Conservation (phyloP, 23 red algal genomes). For the Gracilaria domingensis region DNA sequence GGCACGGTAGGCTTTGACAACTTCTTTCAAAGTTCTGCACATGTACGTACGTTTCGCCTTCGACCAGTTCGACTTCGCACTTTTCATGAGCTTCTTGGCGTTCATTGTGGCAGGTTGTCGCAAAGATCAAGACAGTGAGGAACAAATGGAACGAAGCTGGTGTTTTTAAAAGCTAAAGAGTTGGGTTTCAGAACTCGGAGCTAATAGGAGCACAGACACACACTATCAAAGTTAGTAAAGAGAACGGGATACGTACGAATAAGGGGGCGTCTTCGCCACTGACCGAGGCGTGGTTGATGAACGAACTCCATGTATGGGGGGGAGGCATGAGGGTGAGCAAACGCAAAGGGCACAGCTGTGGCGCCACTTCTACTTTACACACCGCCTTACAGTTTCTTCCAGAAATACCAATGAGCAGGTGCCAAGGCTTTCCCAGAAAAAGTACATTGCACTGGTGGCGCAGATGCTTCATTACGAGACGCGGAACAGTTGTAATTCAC, state of each 20-base stretch:
- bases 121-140: neutral
- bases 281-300: too few relatives aligned
- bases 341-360: too few relatives aligned
- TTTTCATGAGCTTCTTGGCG: conserved; percentile 86
- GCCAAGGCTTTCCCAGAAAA: too few relatives aligned
- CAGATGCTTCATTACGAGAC: too few relatives aligned
- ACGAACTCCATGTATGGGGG: too few relatives aligned
- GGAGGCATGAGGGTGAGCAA: too few relatives aligned
- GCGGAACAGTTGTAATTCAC: too few relatives aligned
- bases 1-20: conserved; percentile 91
- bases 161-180: neutral
- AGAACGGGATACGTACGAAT: neutral
- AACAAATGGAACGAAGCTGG: neutral
- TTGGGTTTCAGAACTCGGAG: neutral
- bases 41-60: conserved; percentile 93
- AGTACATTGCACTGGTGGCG: too few relatives aligned
- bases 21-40: conserved; percentile 87
- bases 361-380: too few relatives aligned
- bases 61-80: conserved; percentile 75
- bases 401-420: too few relatives aligned
- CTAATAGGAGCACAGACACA: neutral
- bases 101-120: conserved; percentile 10
- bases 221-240: neutral
- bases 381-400: too few relatives aligned
- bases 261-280: too few relatives aligned